Base-by-base conservation (phyloP, 371 early-diverging fungal genomes). In the Funneliformis caledonium region DNA sequence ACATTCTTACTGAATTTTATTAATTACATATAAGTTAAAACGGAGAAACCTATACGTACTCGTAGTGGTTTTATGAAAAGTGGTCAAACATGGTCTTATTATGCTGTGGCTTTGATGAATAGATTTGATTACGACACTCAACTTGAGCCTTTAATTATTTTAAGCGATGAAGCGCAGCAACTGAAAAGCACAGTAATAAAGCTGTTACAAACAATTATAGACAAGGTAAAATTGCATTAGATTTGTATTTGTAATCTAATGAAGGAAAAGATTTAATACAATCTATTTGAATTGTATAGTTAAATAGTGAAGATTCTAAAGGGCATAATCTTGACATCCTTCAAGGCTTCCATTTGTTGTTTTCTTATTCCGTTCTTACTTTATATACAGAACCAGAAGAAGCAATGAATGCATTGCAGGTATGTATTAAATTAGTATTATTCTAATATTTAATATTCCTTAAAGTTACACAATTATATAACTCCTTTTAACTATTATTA, bases 331-430 rank as follows among this genome's bases (percentile, higher is more conserved):
- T 45, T 31, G 26, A 22, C 14, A 26, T 86, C 16, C 88, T 89
- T 65, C 86, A 86, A 83, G 92, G 93, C 10, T 92, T 95, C 75
- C 93, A 93, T 84, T 84, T 91, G 52, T 85, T 96, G 68, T 91
- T 94, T 78, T 82, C 91, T 31, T 90, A 93, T 82, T 84, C 93
- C 65, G 83, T 92, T 31, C 85, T 95, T 19, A 92, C 92, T 70
- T 86, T 90, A 0, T 89, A 91, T 81, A 84, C 86, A 62, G 93
- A 94, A 76, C 89, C 94, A n/a, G 86, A 84, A 56, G 94, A 93
- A 82, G 88, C 92, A 10, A 78, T 47, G 61, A 19, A 19, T 16
- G 16, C 47, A 16, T 78, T 78, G 31, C 14, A 78, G 78, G 78
- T 78, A 45, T 45, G 37, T 2, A 62, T 50, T 73, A 22, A 59